Conservation (phyloP, 352 stramenopile genomes). For the Phytophthora pini region DNA sequence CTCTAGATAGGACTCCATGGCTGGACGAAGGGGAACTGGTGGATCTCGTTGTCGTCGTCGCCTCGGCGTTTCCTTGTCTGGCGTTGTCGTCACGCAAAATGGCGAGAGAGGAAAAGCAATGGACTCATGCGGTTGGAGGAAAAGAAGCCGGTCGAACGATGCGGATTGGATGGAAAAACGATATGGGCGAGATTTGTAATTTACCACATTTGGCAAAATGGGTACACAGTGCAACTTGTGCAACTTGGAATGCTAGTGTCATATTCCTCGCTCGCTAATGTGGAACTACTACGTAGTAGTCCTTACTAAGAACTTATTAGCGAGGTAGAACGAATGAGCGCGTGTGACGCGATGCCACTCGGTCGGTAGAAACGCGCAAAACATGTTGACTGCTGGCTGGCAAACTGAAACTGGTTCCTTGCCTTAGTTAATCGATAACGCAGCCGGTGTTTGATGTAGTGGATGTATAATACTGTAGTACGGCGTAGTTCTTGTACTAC, state of each 20-base stretch:
- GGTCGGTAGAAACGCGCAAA: constrained; percentile 6
- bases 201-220: constrained; percentile 1
- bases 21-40: background rate
- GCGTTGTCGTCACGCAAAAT: constrained; percentile 19
- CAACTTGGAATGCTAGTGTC: background rate
- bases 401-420: no score
- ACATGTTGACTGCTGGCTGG: no score
- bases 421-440: no score
- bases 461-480: no score
- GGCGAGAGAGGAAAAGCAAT: constrained; percentile 10
- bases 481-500: no score
- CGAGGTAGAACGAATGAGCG: no score
- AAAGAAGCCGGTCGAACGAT: background rate
- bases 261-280: background rate
- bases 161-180: constrained; percentile 12
- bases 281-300: no score
- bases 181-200: constrained; percentile 1
- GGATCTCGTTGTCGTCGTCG: constrained; percentile 8
- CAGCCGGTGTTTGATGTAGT: no score
- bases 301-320: no score
- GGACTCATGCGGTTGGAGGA: constrained; percentile 4
- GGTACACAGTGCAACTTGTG: background rate
- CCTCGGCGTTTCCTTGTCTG: constrained; percentile 18
- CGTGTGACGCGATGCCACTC: background rate
- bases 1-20: constrained; percentile 11